Conservation (phyloP, 1,284 basidiomycete genomes). For the Ustilago nuda region DNA sequence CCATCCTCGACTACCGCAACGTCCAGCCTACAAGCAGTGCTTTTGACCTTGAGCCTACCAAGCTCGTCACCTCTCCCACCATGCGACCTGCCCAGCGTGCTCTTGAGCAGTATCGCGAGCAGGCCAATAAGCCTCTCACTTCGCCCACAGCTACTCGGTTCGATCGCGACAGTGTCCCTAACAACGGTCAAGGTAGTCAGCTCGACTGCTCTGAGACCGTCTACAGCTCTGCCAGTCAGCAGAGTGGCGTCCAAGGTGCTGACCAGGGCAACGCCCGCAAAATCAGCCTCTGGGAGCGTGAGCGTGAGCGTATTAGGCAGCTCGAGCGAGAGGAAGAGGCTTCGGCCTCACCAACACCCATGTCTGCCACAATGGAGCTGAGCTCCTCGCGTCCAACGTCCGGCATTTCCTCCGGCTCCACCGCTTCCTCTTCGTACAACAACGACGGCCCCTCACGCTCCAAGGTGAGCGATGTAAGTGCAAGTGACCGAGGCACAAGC, state of each 20-base stretch:
- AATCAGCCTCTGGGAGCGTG: conserved; percentile 52
- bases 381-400: conserved; percentile 21
- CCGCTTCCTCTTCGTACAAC: conserved; percentile 21
- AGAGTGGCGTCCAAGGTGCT: not conserved
- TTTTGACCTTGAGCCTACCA: conserved; percentile 4
- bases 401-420: conserved; percentile 18
- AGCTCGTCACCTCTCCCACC: conserved; percentile 7
- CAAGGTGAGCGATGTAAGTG: conserved; percentile 21
- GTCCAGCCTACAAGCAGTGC: conserved; percentile 5
- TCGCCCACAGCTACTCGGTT: conserved; percentile 18
- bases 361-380: conserved; percentile 13
- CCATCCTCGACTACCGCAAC: conserved; percentile 15
- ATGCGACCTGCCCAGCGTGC: conserved; percentile 46
- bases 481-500: conserved; percentile 13
- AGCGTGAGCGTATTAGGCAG: conserved; percentile 51
- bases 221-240: conserved; percentile 21
- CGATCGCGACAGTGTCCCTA: conserved; percentile 2
- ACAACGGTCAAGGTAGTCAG: not conserved
- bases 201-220: conserved; percentile 22
- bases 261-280: conserved; percentile 33
- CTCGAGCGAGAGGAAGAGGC: conserved; percentile 52
- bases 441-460: conserved; percentile 17
- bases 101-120: conserved; percentile 43
- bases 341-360: conserved; percentile 10
- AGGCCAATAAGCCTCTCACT: conserved; percentile 8